Evolutionary conservation across 306 rosid species (phyloP), one percentile per base, ranked within the genome.

Genomic region (Ammopiptanthus mongolicus): DNA sequence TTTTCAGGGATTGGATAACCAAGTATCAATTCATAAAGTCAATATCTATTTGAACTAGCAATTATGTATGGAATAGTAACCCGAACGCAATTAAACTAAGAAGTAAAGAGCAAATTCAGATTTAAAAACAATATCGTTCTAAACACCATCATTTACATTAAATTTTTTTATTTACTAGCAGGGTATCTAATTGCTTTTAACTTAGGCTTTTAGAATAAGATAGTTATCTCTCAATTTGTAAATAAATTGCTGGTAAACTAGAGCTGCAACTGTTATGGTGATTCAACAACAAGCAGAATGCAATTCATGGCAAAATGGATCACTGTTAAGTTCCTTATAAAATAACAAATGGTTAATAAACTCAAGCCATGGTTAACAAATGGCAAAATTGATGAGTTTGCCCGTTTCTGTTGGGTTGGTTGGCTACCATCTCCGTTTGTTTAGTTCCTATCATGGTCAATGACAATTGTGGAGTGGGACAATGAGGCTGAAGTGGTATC

Each of bases 361-460:
- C 14, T 61, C 8, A 28, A 56, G 18, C 17, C 57, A 42, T n/a
- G n/a, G n/a, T n/a, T n/a, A n/a, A n/a, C n/a, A n/a, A n/a, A n/a
- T n/a, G n/a, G n/a, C n/a, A n/a, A n/a, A n/a, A n/a, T n/a, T n/a
- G n/a, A n/a, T n/a, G n/a, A n/a, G n/a, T n/a, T n/a, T n/a, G n/a
- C n/a, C 69, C n/a, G 39, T 46, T 22, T 50, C 25, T 33, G 25
- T 17, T 34, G 64, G 42, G 42, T 37, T 37, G 75, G 50, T 74
- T 29, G 6, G 71, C 65, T 80, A 67, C 28, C 62, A 10, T n/a
- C 76, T 61, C 29, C 8, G 69, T 61, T 61, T 61, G 69, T 61
- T 61, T 61, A 57, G 73, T 47, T 47, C 22, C 69, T 77, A 14
- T 76, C 75, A 56, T 5, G 34, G 19, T 41, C 68, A 75, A 60